A percentile compares a stretch with the other conserved stretches of the same genome.
Conservation (phyloP, 805 yeast species). For the Wickerhamomyces ciferrii region DNA sequence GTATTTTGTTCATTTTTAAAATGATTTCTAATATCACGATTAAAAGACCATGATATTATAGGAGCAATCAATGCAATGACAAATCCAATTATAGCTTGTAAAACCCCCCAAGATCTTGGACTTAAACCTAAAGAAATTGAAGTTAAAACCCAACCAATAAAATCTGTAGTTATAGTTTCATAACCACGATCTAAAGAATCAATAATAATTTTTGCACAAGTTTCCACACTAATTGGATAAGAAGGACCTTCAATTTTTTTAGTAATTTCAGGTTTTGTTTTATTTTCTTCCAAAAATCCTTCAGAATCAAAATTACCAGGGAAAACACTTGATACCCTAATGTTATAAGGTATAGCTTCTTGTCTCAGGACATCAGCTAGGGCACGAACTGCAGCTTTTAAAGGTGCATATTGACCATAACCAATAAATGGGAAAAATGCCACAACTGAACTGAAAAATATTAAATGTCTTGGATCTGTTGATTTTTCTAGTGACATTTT, state of each 20-base stretch:
- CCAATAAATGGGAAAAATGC: constrained; percentile 90
- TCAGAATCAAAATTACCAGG: constrained; percentile 92
- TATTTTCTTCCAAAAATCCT: constrained; percentile 78
- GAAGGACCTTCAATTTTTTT: constrained; percentile 82
- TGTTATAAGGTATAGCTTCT: constrained; percentile 65
- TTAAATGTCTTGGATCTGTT: constrained; percentile 40
- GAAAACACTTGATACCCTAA: constrained; percentile 66
- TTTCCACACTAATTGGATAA: constrained; percentile 56
- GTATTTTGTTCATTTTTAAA: constrained; percentile 29
- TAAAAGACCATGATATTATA: constrained; percentile 44
- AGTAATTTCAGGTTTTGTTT: constrained; percentile 83
- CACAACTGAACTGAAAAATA: constrained; percentile 68
- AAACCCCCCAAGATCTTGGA: constrained; percentile 55
- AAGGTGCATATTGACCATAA: constrained; percentile 85
- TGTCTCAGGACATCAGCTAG: constrained; percentile 76
- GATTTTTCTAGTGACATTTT: constrained; percentile 24
- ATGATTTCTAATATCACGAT: constrained; percentile 45
- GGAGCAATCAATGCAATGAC: constrained; percentile 55
- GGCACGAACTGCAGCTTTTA: constrained; percentile 76
- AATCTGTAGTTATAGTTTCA: constrained; percentile 75
- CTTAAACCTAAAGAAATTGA: constrained; percentile 61
- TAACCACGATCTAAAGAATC: constrained; percentile 56
- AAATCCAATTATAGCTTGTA: constrained; percentile 45
- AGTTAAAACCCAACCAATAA: constrained; percentile 77
- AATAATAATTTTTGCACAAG: constrained; percentile 60